Evolutionary conservation across 2,329 filamentous ascomycete genomes (phyloP).

Genomic region (Fusarium pininemorale): DNA sequence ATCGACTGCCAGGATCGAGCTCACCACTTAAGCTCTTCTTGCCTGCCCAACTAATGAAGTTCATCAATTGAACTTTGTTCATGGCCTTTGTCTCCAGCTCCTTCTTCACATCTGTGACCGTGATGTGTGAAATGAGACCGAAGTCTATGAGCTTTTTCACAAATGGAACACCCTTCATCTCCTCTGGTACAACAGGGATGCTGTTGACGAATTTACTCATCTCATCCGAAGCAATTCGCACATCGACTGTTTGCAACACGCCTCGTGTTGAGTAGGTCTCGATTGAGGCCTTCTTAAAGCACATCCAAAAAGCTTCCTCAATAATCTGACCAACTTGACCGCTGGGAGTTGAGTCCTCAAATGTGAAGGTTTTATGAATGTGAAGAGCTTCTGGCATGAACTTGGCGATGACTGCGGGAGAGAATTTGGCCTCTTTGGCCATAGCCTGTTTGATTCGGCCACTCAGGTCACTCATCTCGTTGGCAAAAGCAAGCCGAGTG

Average conservation of each 20-base stretch:
- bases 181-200: conserved; percentile 85
- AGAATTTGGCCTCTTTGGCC: conserved; percentile 61
- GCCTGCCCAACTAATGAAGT: conserved; percentile 86
- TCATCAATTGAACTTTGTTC: conserved; percentile 77
- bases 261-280: conserved; percentile 90
- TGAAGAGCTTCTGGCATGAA: conserved; percentile 84
- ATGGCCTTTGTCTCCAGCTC: conserved; percentile 87
- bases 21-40: conserved; percentile 76
- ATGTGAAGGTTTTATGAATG: conserved; percentile 86
- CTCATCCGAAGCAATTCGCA: conserved; percentile 77
- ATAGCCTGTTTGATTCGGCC: conserved; percentile 62
- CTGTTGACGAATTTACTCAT: conserved; percentile 80
- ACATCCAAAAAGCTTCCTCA: conserved; percentile 96
- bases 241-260: conserved; percentile 82
- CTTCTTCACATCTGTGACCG: conserved; percentile 82
- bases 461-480: conserved; percentile 84
- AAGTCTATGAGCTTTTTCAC: conserved; percentile 84
- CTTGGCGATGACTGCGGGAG: conserved; percentile 69
- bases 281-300: conserved; percentile 81
- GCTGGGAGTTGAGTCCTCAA: conserved; percentile 89
- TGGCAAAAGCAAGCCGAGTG: conserved; percentile 84
- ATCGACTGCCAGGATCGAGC: conserved; percentile 73
- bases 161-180: conserved; percentile 77
- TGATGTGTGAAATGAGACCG: conserved; percentile 87
- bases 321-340: conserved; percentile 84